These are phyloP conservation scores for Aquilaria malaccensis DNA, from an alignment of 345 rosid species.

Conservation along the genomic window DNA sequence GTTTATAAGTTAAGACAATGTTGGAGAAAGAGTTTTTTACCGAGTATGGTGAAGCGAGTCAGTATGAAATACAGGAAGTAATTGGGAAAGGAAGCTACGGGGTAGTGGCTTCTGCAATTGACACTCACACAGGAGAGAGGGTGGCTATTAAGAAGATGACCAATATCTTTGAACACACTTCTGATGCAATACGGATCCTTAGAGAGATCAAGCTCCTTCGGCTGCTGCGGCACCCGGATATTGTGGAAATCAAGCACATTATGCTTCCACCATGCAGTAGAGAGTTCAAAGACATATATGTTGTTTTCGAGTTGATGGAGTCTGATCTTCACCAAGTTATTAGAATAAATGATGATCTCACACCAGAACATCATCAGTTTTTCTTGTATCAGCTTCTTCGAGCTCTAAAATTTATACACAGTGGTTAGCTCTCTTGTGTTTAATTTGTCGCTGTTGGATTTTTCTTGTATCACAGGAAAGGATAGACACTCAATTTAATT, in stretches of 20 bases:
- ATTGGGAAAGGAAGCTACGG: conserved; percentile 98
- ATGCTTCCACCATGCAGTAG: conserved; percentile 96
- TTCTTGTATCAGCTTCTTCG: conserved; percentile 99
- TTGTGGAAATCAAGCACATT: conserved; percentile 84
- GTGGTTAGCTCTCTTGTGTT: conserved; percentile 49
- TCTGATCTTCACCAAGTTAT: conserved; percentile 93
- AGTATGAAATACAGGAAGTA: conserved; percentile 88
- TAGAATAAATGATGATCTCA: conserved; percentile 80
- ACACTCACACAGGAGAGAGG: conserved; percentile 86
- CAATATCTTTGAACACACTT: conserved; percentile 85
- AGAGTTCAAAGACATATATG: conserved; percentile 91
- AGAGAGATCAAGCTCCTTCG: conserved; percentile 96
- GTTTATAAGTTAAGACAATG: conserved; percentile 32
- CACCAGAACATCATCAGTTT: conserved; percentile 90
- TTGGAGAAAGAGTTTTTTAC: conserved; percentile 90
- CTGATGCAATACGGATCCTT: conserved; percentile 85
- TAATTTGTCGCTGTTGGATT: conserved; percentile 7
- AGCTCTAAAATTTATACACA: conserved; percentile 83
- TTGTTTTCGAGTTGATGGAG: conserved; percentile 97
- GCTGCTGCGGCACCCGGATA: conserved; percentile 78
- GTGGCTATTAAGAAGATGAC: conserved; percentile 97
- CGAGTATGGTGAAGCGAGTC: conserved; percentile 95
- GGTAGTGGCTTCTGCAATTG: conserved; percentile 89
- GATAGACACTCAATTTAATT: not conserved
- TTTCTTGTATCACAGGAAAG: not conserved